phyloP scores from a whole-genome alignment of 1,139 yeast genomes.

The Debaryomyces sp. region DNA sequence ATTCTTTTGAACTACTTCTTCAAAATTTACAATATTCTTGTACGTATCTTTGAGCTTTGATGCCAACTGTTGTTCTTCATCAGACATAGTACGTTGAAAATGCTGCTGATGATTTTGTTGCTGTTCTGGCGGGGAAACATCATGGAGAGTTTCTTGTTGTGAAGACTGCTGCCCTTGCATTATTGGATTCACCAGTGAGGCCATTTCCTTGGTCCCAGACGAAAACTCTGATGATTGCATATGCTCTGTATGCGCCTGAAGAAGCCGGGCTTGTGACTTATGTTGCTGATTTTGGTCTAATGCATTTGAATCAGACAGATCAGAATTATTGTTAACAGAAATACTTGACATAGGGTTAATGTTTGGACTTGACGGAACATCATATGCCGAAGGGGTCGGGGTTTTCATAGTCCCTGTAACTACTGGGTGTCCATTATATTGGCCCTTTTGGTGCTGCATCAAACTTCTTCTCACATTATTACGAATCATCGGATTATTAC shows the following conservation, averaged over 20 bases:
- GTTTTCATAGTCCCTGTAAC: slow-evolving; percentile 26
- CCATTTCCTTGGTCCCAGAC: not conserved
- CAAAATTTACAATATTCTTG: slow-evolving; percentile 66
- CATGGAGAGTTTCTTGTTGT: slow-evolving; percentile 11
- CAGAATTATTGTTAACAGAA: slow-evolving; percentile 38
- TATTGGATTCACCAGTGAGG: not conserved
- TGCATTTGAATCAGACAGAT: slow-evolving; percentile 45
- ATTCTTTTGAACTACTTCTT: slow-evolving; percentile 69
- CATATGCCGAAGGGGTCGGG: slow-evolving; percentile 48
- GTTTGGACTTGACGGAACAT: slow-evolving; percentile 46
- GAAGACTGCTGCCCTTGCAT: not conserved
- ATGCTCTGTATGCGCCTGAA: slow-evolving; percentile 7
- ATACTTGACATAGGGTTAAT: slow-evolving; percentile 30
- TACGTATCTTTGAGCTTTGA: slow-evolving; percentile 74
- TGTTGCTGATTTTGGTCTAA: slow-evolving; percentile 11
- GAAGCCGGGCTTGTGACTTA: slow-evolving; percentile 9
- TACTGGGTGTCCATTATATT: slow-evolving; percentile 7
- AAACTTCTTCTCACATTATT: slow-evolving; percentile 15
- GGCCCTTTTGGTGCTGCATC: slow-evolving; percentile 17
- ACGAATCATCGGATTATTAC: slow-evolving; percentile 8
- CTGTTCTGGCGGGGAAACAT: slow-evolving; percentile 9
- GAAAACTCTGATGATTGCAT: not conserved
- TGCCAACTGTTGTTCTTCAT: slow-evolving; percentile 72
- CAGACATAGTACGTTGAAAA: slow-evolving; percentile 45
- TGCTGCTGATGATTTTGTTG: slow-evolving; percentile 17